Evolutionary conservation across 2,329 filamentous ascomycete species (phyloP).

Genomic region (Botryosphaeria agaves): DNA sequence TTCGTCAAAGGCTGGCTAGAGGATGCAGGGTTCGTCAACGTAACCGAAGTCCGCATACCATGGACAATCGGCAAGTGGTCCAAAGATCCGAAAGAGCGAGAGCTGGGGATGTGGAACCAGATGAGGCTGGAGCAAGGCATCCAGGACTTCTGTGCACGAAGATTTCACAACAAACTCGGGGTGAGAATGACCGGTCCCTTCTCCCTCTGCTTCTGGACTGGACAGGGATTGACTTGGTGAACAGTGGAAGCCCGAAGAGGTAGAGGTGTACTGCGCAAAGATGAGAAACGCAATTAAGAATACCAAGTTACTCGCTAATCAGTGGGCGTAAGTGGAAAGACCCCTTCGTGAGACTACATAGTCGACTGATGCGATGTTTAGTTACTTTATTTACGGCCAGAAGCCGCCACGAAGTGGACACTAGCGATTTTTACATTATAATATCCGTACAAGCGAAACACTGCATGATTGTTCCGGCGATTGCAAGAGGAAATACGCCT

Average conservation of each 20-base stretch:
- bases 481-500: no score
- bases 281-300: constrained; percentile 15
- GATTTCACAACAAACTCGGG: no score
- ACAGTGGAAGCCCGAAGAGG: constrained; percentile 3
- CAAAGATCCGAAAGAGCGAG: constrained; percentile 18
- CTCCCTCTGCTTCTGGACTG: no score
- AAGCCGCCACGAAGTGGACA: no score
- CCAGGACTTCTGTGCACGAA: constrained; percentile 3
- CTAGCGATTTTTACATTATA: no score
- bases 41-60: constrained; percentile 22
- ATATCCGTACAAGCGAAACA: no score
- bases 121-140: no score
- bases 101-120: constrained; percentile 20
- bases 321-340: constrained; percentile 13
- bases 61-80: constrained; percentile 26
- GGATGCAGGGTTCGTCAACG: constrained; percentile 25
- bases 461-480: no score
- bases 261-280: constrained; percentile 10
- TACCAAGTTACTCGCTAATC: constrained; percentile 18
- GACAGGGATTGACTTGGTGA: constrained; percentile 1
- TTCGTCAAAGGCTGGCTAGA: background rate
- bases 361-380: background rate
- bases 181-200: no score
- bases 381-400: background rate
- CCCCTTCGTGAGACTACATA: background rate